Evolutionary conservation across 2,329 filamentous ascomycete species (phyloP).

Genomic region (Xylaria sp.): DNA sequence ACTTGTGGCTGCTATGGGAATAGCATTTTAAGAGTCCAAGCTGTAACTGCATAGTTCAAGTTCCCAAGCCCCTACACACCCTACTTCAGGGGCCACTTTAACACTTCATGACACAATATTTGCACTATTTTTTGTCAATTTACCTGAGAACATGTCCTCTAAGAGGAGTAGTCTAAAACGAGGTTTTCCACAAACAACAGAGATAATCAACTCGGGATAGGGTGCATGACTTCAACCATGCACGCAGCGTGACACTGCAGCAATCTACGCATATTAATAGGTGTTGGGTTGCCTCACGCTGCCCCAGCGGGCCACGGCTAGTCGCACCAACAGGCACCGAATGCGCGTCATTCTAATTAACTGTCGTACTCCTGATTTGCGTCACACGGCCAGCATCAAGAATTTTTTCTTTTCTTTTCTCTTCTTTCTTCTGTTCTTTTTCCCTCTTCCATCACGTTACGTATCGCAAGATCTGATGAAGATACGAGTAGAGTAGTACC

Average conservation of each 20-base stretch:
- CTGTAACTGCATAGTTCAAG: too few relatives aligned
- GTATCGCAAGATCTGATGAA: too few relatives aligned
- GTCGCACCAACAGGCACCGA: too few relatives aligned
- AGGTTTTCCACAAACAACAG: not conserved
- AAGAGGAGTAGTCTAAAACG: not conserved
- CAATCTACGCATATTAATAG: conserved; percentile 15
- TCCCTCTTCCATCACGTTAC: too few relatives aligned
- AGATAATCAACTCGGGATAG: too few relatives aligned
- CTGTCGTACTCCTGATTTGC: not conserved
- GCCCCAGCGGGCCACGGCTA: not conserved
- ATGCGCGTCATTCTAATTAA: conserved; percentile 1
- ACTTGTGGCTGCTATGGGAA: conserved; percentile 10
- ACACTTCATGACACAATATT: not conserved
- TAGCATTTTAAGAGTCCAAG: conserved; percentile 7
- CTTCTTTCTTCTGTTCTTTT: too few relatives aligned
- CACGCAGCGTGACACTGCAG: conserved; percentile 8
- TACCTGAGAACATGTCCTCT: not conserved
- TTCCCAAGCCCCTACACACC: not conserved
- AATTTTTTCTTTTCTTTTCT: too few relatives aligned
- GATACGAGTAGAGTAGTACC: too few relatives aligned
- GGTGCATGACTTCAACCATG: not conserved
- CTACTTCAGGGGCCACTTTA: not conserved
- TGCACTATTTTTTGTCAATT: not conserved
- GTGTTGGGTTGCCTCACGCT: too few relatives aligned
- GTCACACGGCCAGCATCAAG: conserved; percentile 2